Conservation (phyloP, 768 basidiomycete genomes). For the Sarcodon aspratus region DNA sequence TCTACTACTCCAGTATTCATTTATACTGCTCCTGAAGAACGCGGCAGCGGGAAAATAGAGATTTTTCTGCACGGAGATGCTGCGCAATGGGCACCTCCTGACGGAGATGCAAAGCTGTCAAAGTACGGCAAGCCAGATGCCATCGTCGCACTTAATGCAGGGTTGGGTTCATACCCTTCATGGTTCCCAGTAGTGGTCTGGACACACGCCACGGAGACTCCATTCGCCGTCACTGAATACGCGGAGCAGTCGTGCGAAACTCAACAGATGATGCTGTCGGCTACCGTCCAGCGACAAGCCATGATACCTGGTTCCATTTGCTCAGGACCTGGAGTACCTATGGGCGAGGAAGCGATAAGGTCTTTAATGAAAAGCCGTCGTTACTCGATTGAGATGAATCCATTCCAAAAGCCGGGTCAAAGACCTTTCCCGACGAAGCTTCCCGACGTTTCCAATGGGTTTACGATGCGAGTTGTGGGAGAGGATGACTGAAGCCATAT, state of each 20-base stretch:
- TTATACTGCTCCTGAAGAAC: conserved; percentile 24
- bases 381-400: conserved; percentile 2
- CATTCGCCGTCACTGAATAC: conserved; percentile 8
- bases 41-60: conserved; percentile 26
- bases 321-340: background rate
- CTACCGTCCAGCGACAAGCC: background rate
- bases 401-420: conserved; percentile 7
- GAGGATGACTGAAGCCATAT: background rate
- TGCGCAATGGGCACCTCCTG: conserved; percentile 11
- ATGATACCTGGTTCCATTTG: too few species aligned
- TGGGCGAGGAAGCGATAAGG: background rate
- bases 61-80: conserved; percentile 18
- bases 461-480: conserved; percentile 1
- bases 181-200: conserved; percentile 24
- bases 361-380: background rate
- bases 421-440: conserved; percentile 2
- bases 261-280: background rate
- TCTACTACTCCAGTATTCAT: conserved; percentile 16
- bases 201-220: conserved; percentile 1
- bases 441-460: conserved; percentile 4
- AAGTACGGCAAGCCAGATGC: conserved; percentile 23
- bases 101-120: conserved; percentile 14
- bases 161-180: conserved; percentile 21
- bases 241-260: conserved; percentile 4
- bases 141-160: conserved; percentile 30